Evolutionary conservation across 768 basidiomycete genomes (phyloP).

Genomic region (Pulveroboletus sp.): DNA sequence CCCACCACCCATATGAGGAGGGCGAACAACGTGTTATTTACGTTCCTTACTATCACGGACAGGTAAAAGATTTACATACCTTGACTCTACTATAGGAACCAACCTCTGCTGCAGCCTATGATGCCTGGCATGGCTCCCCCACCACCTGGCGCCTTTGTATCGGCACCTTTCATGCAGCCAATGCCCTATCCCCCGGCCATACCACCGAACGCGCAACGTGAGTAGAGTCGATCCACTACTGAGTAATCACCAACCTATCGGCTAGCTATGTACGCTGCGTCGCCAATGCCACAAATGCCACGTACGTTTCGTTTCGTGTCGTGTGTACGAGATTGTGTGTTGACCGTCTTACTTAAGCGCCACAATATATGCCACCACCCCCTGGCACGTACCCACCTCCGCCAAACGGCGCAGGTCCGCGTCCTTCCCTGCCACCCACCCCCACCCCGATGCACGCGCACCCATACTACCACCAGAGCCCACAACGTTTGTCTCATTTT

Average conservation of each 20-base stretch:
- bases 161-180: constrained; percentile 75
- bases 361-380: constrained; percentile 76
- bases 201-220: constrained; percentile 65
- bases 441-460: constrained; percentile 85
- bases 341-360: constrained; percentile 37
- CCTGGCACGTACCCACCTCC: constrained; percentile 74
- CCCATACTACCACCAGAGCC: constrained; percentile 86
- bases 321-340: not conserved
- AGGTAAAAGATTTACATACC: constrained; percentile 37
- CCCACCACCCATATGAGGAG: constrained; percentile 77
- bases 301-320: constrained; percentile 46
- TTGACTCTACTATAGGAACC: not conserved
- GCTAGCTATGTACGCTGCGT: constrained; percentile 74
- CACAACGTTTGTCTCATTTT: constrained; percentile 57
- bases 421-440: constrained; percentile 89
- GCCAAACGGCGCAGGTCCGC: constrained; percentile 71
- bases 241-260: constrained; percentile 4
- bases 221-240: not conserved
- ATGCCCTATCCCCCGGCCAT: constrained; percentile 81
- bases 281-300: constrained; percentile 84
- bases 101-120: constrained; percentile 50
- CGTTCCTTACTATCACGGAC: constrained; percentile 78
- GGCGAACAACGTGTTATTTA: constrained; percentile 70
- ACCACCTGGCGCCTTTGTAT: constrained; percentile 77
- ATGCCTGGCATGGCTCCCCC: constrained; percentile 83